Evolutionary conservation across 2,329 filamentous ascomycete species (phyloP), one percentile per base, ranked within the genome.

Genomic region (Mycosphaerella sp.): DNA sequence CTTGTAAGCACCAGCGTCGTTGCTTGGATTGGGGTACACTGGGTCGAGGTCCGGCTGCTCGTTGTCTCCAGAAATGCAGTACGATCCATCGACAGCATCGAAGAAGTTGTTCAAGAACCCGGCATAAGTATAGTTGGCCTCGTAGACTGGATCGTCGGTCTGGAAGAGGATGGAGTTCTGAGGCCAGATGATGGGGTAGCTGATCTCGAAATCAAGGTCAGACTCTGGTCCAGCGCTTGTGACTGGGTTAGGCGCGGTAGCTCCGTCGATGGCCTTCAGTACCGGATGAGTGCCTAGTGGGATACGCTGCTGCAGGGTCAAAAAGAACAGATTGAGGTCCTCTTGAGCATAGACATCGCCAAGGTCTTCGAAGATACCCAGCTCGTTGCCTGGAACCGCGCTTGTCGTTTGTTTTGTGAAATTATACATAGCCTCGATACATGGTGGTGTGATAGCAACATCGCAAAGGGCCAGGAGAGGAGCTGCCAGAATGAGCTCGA

Each of bases 31-130:
- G 4, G 65, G 64, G 21, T 48, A 48, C 8, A 41, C 36, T 0
- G 77, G 75, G 55, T 80, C 78, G 6, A 76, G 66, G 10, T 71
- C 71, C 72, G 40, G 65, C 55, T 79, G 70, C 9, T 76, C 77
- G 0, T 68, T 74, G 47, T 62, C 59, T 17, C 59, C 57, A 14
- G 52, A 61, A 7, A 70, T 72, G 67, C 79, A 79, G 64, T 79
- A 80, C 42, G 71, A 74, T 5, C 75, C 76, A 56, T 79, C 76
- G 36, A 79, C 69, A 27, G 76, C 76, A 50, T 58, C 56, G 32
- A 58, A 51, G 61, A 77, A 75, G 46, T 70, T 76, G 64, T 73
- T 73, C 30, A 75, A 57, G 53, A 75, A 41, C 32, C 62, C 64
- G 14, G 50, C 54, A 18, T 57, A 54, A 12, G 57, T 68, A 68